Base-by-base conservation (phyloP, 176 grass and related monocot species). In the Ensete ventricosum region DNA sequence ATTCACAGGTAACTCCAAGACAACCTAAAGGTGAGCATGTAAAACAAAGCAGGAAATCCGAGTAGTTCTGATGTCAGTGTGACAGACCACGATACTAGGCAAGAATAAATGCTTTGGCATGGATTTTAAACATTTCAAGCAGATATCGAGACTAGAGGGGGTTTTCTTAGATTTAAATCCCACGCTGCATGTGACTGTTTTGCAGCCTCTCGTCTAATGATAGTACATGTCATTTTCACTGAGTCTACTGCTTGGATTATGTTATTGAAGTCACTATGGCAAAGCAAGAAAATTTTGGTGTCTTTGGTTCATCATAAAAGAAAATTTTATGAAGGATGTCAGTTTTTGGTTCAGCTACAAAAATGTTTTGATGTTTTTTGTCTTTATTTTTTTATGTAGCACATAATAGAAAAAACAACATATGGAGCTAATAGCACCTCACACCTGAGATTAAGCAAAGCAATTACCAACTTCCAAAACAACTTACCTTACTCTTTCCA, bases 101-200 rank as follows among this genome's bases (percentile, higher is more conserved):
- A 65, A 65, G 63, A 65, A 17, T 23, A 65, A 13, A 65, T 64
- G 63, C 13, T 60, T 8, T 60, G 16, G 14, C 14, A 60, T 8
- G 14, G n/a, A 60, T 60, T 60, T 58, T 60, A 14, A 60, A 60
- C 57, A 60, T 60, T 60, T 60, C 57, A n/a, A n/a, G 57, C 57
- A 60, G 16, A 60, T 21, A 21, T 9, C 9, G 17, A 19, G 2
- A 9, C 8, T 60, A 60, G 57, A 60, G 57, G 34, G 0, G 4
- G 17, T 21, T 7, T 60, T 20, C 17, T 17, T 17, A 60, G 16
- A 60, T 20, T 8, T 60, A n/a, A 8, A 57, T 57, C 55, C 16
- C 19, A 60, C 9, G 57, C 16, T 60, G n/a, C 5, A 60, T 60
- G 57, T 17, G 19, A 57, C 54, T 57, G 54, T 17, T 17, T 57